A percentile compares a stretch with the other conserved stretches of the same genome.
Evolutionary conservation across 192 early-diverging fungal species (phyloP).

Genomic region (Coemansia javaensis): DNA sequence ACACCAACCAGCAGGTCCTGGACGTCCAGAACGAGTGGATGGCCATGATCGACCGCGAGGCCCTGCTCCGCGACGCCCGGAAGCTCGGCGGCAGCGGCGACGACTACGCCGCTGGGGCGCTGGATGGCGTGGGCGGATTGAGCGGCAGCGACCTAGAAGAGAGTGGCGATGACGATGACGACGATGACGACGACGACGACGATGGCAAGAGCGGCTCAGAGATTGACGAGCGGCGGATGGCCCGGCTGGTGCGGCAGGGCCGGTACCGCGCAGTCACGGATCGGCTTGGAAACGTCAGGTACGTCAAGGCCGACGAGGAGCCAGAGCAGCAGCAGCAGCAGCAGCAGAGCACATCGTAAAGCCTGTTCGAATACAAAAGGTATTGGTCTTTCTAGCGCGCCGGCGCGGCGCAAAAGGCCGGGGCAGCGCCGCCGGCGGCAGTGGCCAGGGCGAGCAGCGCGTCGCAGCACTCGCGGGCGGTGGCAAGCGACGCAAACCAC

Average conservation of each 20-base stretch:
- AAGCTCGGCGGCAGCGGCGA: slow-evolving; percentile 14
- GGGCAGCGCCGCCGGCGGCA: slow-evolving; percentile 3
- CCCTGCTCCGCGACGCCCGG: slow-evolving; percentile 39
- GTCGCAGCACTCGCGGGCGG: slow-evolving; percentile 41
- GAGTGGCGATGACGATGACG: not conserved
- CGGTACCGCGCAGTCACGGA: slow-evolving; percentile 27
- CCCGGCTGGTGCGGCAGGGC: slow-evolving; percentile 33
- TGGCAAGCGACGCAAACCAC: slow-evolving; percentile 41
- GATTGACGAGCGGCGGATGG: slow-evolving; percentile 23
- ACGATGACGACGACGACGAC: not conserved
- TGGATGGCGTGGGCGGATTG: slow-evolving; percentile 1
- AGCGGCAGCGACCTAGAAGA: slow-evolving; percentile 1
- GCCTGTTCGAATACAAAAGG: too few species aligned
- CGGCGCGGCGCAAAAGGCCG: slow-evolving; percentile 6
- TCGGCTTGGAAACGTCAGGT: slow-evolving; percentile 36
- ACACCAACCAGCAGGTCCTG: slow-evolving; percentile 66
- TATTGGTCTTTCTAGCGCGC: not conserved
- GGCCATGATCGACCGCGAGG: slow-evolving; percentile 65
- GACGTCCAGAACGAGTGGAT: slow-evolving; percentile 78
- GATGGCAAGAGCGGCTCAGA: slow-evolving; percentile 15
- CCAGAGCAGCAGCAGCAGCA: not conserved
- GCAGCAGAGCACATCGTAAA: too few species aligned
- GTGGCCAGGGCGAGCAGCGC: slow-evolving; percentile 22
- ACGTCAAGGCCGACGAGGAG: slow-evolving; percentile 7
- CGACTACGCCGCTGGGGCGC: slow-evolving; percentile 12